These are phyloP conservation scores for Cryomyces minteri DNA, from an alignment of 495 filamentous ascomycete species.

Conservation along the genomic window DNA sequence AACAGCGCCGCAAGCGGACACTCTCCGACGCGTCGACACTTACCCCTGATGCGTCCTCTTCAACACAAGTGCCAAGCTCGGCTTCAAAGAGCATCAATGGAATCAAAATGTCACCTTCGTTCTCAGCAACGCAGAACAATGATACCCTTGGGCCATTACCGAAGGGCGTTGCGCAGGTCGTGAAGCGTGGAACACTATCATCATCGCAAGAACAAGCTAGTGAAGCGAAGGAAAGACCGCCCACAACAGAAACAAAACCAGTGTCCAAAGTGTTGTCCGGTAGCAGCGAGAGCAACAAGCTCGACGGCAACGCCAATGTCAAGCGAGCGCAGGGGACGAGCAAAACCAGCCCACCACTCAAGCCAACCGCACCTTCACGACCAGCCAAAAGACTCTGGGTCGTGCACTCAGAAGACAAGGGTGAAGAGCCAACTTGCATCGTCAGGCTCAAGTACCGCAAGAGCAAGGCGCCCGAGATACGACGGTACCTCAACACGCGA, in stretches of 20 bases:
- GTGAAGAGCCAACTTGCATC: neutral
- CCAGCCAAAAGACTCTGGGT: neutral
- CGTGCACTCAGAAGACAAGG: neutral
- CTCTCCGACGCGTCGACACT: neutral
- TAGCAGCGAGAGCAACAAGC: too few relatives aligned
- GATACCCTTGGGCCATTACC: too few relatives aligned
- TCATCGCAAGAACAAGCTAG: neutral
- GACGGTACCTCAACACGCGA: conserved; percentile 1
- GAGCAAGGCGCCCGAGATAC: neutral
- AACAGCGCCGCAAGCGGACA: neutral
- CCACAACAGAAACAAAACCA: neutral
- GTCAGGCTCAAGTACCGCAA: conserved; percentile 9
- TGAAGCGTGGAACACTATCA: neutral
- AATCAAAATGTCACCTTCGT: too few relatives aligned
- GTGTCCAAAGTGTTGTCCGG: neutral
- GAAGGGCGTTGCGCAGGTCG: too few relatives aligned
- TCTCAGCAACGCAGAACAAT: too few relatives aligned
- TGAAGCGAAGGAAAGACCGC: neutral
- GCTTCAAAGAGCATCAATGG: neutral
- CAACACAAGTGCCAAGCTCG: neutral
- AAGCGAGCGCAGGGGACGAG: neutral
- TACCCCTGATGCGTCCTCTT: too few relatives aligned
- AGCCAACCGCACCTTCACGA: neutral
- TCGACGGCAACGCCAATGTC: too few relatives aligned
- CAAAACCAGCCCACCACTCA: neutral